Percentiles rank a stretch among this genome's conserved stretches.
Evolutionary conservation across 2,329 filamentous ascomycete species (phyloP).

Genomic region (Tolypocladium nubicola): DNA sequence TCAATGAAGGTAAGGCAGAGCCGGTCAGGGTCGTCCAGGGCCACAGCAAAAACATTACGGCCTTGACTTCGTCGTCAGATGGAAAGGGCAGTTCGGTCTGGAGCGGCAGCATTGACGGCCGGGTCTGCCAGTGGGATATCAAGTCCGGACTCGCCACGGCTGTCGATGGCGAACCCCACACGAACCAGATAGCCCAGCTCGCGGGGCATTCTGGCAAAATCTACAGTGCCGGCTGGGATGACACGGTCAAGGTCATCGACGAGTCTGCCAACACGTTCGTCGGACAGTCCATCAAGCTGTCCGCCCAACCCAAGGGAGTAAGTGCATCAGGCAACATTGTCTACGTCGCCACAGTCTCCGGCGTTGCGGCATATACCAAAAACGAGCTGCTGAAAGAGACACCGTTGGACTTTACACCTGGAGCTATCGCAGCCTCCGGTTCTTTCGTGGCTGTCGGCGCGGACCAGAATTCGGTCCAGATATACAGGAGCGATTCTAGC

Average conservation of each 20-base stretch:
- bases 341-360: constrained; percentile 45
- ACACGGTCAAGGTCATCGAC: constrained; percentile 73
- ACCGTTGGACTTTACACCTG: constrained; percentile 54
- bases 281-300: constrained; percentile 55
- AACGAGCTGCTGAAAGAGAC: constrained; percentile 49
- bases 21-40: constrained; percentile 69
- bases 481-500: constrained; percentile 52
- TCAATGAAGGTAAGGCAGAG: constrained; percentile 58
- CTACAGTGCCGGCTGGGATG: constrained; percentile 92
- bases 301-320: constrained; percentile 72
- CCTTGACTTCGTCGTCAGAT: constrained; percentile 39
- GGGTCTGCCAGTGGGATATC: constrained; percentile 76
- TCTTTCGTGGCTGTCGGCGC: constrained; percentile 64
- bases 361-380: constrained; percentile 44
- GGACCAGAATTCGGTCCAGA: constrained; percentile 61
- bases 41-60: constrained; percentile 85
- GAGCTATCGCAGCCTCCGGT: constrained; percentile 59
- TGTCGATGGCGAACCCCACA: constrained; percentile 72
- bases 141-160: constrained; percentile 55
- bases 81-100: constrained; percentile 57
- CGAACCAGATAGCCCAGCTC: constrained; percentile 77
- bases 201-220: constrained; percentile 50
- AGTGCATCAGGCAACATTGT: constrained; percentile 40
- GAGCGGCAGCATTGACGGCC: constrained; percentile 88
- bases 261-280: constrained; percentile 64